Evolutionary conservation across 2,329 filamentous ascomycete genomes (phyloP), one percentile per base, ranked within the genome.

Genomic region (Thelonectria olida): DNA sequence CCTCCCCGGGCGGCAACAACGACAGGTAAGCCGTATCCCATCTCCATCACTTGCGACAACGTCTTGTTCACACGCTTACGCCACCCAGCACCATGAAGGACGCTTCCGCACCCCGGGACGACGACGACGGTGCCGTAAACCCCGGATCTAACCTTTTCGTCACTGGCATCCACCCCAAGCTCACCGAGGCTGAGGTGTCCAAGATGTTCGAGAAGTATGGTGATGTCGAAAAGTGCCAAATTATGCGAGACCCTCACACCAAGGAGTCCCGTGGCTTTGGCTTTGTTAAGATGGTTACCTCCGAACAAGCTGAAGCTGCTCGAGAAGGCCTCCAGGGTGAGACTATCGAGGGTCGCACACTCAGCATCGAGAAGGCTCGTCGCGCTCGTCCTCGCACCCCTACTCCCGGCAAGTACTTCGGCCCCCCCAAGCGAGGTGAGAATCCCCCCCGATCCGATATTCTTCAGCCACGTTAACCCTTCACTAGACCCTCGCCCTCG

Each of bases 201-300:
- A 93, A 93, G 78, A 90, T 99, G 68, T 99, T 99, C 75, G 93
- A 97, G 82, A 99, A 98, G 82, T 98, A 98, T 74, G 96, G 96
- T 71, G 93, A 97, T 76, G 96, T 99, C 53, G 95, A 98, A 82
- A 98, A 96, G 82, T 98, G 95, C 84, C 96, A 97, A 79, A 99
- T 99, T 82, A 99, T 99, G 96, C 89, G 95, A 75, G 96, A 99
- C 76, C 96, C 96, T 64, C 96, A 99, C 80, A 96, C 92, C 74
- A 97, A 97, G 82, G 96, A 99, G 81, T 98, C 95, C 71, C 96
- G 96, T 80, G 96, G 96, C 69, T 99, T 99, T 70, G 96, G 96
- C 58, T 99, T 99, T 82, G 96, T 99, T 78, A 98, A 99, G 85
- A 98, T 99, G 95, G 89, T 93, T 63, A 96, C 93, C 60, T 88